Evolutionary conservation across 1,284 basidiomycete species (phyloP).

Genomic region (Coniophora puteana): DNA sequence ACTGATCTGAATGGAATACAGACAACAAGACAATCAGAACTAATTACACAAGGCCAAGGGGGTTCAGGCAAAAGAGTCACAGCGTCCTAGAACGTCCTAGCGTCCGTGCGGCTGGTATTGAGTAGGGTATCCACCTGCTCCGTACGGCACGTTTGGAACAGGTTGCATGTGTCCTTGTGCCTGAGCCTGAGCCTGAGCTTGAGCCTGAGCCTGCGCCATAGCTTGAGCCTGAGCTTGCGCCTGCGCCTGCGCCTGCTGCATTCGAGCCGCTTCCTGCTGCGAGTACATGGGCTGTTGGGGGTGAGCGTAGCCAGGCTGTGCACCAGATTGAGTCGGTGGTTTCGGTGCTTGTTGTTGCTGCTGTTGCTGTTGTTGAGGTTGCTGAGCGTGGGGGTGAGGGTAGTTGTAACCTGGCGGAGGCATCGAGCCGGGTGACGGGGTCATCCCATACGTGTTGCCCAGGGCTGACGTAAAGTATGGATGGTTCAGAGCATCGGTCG

Average conservation of each 20-base stretch:
- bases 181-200: slow-evolving; percentile 30
- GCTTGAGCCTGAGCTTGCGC: slow-evolving; percentile 34
- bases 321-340: slow-evolving; percentile 30
- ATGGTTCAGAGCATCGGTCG: slow-evolving; percentile 89
- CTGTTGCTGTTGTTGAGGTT: slow-evolving; percentile 40
- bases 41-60: neutral
- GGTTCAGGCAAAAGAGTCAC: too few relatives aligned
- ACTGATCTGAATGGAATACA: slow-evolving; percentile 2
- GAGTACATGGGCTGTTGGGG: slow-evolving; percentile 32
- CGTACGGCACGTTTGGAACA: slow-evolving; percentile 19
- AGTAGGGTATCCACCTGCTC: slow-evolving; percentile 20
- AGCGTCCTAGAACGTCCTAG: too few relatives aligned
- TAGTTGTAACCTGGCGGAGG: slow-evolving; percentile 67
- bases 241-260: too few relatives aligned
- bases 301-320: slow-evolving; percentile 35
- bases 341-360: slow-evolving; percentile 45
- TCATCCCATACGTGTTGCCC: slow-evolving; percentile 42
- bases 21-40: slow-evolving; percentile 12
- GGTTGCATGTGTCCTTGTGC: slow-evolving; percentile 26
- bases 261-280: slow-evolving; percentile 30
- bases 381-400: slow-evolving; percentile 56
- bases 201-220: slow-evolving; percentile 36
- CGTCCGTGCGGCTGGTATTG: slow-evolving; percentile 30
- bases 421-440: slow-evolving; percentile 53
- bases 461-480: slow-evolving; percentile 81